Evolutionary conservation across 495 filamentous ascomycete species (phyloP), one percentile per base, ranked within the genome.

Genomic region (Massariosphaeria phaeospora): DNA sequence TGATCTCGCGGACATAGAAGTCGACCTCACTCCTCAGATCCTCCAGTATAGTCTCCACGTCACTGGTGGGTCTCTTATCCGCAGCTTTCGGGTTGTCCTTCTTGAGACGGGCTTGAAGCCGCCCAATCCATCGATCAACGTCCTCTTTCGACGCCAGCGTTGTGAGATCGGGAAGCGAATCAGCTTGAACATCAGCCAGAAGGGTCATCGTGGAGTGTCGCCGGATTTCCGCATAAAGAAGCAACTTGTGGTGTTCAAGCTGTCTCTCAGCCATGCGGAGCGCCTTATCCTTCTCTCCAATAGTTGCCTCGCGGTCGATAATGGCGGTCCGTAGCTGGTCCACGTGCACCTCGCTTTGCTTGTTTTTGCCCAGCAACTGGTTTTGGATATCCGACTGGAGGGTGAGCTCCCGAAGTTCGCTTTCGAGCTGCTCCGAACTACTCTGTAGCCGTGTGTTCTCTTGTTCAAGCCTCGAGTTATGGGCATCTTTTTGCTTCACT

Each of bases 1-100:
- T 58, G 18, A 64, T 64, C 48, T 64, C 61, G 31, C 57, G 56
- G 10, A 64, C 61, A 31, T 61, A 64, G 45, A 57, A 64, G 26
- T 64, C 57, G 4, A 57, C 50, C 33, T 64, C 61, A 25, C 50
- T 60, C 21, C 34, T 52, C 39, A 60, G 39, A 38, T 50, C 50
- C 3, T 48, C 52, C 9, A 46, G 20, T 9, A 10, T 13, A 8
- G 44, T n/a, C 35, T 63, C 52, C 17, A 27, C 24, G 18, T 26
- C 23, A 5, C 25, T 41, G 1, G 36, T 12, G 26, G 8, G 24
- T 11, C 35, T 21, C 13, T 23, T 5, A 11, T n/a, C 7, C 15
- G 23, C 17, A 13, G 29, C 9, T n/a, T 55, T 15, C 10, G 27
- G 10, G 21, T 46, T 42, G 18, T 46, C 50, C 23, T 61, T 58